phyloP scores from a whole-genome alignment of 2,329 filamentous ascomycete species.

The Stenocarpella maydis region DNA sequence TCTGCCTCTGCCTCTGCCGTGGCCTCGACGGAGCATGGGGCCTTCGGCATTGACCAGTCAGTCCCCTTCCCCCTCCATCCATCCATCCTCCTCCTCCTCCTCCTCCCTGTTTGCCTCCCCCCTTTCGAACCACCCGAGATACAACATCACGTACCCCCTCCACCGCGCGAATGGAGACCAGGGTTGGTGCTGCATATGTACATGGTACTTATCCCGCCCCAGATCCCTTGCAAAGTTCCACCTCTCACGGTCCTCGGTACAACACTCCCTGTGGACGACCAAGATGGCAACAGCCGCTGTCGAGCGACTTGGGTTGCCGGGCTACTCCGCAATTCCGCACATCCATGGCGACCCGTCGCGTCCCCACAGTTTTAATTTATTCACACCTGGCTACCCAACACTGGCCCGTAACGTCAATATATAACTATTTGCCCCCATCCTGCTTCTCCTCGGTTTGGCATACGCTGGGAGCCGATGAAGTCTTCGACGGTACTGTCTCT shows the following conservation, averaged over 20 bases:
- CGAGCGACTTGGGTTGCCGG: constrained; percentile 36
- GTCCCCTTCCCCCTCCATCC: constrained; percentile 20
- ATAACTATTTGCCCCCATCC: constrained; percentile 51
- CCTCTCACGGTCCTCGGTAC: constrained; percentile 19
- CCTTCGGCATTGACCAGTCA: constrained; percentile 28
- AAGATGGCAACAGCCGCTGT: constrained; percentile 23
- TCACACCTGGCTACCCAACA: constrained; percentile 41
- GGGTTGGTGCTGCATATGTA: constrained; percentile 14
- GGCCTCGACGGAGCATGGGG: constrained; percentile 15
- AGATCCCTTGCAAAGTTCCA: constrained; percentile 23
- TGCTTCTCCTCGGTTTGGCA: constrained; percentile 42
- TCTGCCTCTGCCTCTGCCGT: constrained; percentile 7
- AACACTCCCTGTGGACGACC: constrained; percentile 1
- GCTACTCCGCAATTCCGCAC: constrained; percentile 39
- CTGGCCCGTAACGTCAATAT: constrained; percentile 48
- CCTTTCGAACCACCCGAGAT: background rate
- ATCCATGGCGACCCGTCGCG: constrained; percentile 36
- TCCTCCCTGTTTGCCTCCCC: background rate
- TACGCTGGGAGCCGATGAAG: background rate
- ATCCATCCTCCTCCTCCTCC: background rate
- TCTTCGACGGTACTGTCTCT: constrained; percentile 8
- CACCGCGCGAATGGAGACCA: background rate
- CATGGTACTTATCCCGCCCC: background rate
- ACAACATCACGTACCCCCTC: constrained; percentile 3
- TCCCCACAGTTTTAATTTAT: constrained; percentile 33